Evolutionary conservation across 2,329 filamentous ascomycete genomes (phyloP).

Genomic region (Plenodomus lindquistii): DNA sequence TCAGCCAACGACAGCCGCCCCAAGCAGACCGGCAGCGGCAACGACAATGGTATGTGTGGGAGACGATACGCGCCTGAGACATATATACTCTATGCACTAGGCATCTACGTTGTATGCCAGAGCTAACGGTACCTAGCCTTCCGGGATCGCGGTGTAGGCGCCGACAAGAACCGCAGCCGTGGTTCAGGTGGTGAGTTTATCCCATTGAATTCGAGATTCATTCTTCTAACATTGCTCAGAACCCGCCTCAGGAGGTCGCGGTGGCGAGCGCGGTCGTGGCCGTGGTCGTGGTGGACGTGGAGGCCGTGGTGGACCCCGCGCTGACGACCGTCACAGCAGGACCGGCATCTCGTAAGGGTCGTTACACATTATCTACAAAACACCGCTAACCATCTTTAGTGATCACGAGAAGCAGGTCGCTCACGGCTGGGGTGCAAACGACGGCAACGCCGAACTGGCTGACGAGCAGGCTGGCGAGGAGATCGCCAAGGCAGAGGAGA

Average conservation of each 20-base stretch:
- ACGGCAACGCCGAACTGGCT: slow-evolving; percentile 81
- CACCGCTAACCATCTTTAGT: slow-evolving; percentile 49
- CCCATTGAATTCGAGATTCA: background rate
- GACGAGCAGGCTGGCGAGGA: slow-evolving; percentile 91
- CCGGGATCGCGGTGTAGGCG: slow-evolving; percentile 83
- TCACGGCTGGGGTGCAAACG: slow-evolving; percentile 84
- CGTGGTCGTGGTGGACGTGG: slow-evolving; percentile 53
- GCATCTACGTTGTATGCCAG: background rate
- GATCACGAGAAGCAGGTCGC: slow-evolving; percentile 85
- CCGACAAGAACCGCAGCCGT: slow-evolving; percentile 80
- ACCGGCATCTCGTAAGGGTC: slow-evolving; percentile 60
- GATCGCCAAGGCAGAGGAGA: slow-evolving; percentile 84
- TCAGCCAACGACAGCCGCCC: slow-evolving; percentile 31
- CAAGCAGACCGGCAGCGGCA: slow-evolving; percentile 65
- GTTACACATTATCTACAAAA: background rate
- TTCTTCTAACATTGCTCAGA: slow-evolving; percentile 22
- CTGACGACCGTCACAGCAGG: slow-evolving; percentile 67
- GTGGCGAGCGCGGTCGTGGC: slow-evolving; percentile 49
- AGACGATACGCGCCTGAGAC: background rate
- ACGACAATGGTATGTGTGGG: slow-evolving; percentile 79
- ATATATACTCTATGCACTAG: background rate
- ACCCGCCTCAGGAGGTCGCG: slow-evolving; percentile 22
- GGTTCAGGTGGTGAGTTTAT: slow-evolving; percentile 40
- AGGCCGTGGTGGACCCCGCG: slow-evolving; percentile 51
- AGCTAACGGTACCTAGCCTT: slow-evolving; percentile 64